These are phyloP conservation scores for Quercus parvula DNA, from an alignment of 306 rosid species.

Conservation along the genomic window DNA sequence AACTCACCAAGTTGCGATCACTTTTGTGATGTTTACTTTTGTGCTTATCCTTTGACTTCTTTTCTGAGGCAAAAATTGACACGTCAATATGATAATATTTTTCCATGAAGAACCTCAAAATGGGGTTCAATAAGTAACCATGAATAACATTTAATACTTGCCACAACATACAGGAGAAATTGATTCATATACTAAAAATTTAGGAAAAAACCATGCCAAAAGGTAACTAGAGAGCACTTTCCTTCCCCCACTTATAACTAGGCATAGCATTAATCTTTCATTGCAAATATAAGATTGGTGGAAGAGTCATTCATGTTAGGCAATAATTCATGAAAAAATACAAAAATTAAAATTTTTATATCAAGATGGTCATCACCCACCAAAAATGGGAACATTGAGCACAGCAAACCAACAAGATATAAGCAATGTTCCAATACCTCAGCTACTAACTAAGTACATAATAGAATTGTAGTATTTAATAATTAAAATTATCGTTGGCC, in stretches of 20 bases:
- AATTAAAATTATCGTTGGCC: not conserved
- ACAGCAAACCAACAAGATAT: not conserved
- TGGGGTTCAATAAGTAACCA: conserved; percentile 2
- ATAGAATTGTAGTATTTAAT: not conserved
- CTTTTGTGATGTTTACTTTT: conserved; percentile 50
- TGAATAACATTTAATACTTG: not conserved
- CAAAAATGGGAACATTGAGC: not conserved
- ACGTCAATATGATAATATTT: conserved; percentile 4
- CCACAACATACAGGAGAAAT: not conserved
- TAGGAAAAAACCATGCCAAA: not conserved
- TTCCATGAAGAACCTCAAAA: conserved; percentile 16
- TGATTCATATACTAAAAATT: not conserved
- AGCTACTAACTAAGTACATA: not conserved
- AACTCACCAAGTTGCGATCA: conserved; percentile 49
- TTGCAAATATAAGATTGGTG: not conserved
- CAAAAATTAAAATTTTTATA: not conserved
- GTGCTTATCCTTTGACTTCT: conserved; percentile 67
- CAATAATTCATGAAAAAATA: not conserved
- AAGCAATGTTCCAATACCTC: not conserved
- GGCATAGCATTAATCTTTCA: not conserved
- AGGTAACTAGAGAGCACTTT: not conserved
- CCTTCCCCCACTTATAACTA: not conserved
- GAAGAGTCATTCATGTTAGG: not conserved
- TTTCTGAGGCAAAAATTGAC: conserved; percentile 45
- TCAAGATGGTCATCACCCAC: not conserved